phyloP scores from a whole-genome alignment of 2,329 filamentous ascomycete genomes.

The Tolypocladium tropicale region DNA sequence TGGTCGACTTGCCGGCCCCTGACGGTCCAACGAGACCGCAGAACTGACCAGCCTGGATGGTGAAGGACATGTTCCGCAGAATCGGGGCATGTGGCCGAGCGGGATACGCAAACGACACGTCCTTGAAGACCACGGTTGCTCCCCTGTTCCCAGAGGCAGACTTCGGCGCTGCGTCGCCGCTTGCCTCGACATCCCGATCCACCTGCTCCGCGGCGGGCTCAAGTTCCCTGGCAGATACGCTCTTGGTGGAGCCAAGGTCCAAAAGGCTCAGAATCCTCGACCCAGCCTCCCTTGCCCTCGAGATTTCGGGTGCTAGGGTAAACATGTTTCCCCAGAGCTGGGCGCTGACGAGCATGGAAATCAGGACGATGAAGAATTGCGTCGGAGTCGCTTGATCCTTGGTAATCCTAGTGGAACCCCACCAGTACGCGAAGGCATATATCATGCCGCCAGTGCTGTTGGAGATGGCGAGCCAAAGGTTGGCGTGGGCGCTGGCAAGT shows the following conservation, averaged over 20 bases:
- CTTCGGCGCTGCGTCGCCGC: constrained; percentile 15
- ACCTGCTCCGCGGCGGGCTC: constrained; percentile 4
- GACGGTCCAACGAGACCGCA: constrained; percentile 55
- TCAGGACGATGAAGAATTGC: constrained; percentile 66
- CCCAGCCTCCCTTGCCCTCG: constrained; percentile 52
- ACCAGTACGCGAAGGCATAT: constrained; percentile 72
- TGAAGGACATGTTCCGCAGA: constrained; percentile 44
- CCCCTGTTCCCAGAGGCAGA: constrained; percentile 18
- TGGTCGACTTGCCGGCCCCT: constrained; percentile 58
- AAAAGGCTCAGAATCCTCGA: constrained; percentile 45
- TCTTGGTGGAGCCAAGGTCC: constrained; percentile 26
- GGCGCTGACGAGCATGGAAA: constrained; percentile 61
- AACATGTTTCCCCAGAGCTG: constrained; percentile 68
- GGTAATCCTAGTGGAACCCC: constrained; percentile 62
- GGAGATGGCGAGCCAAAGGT: constrained; percentile 50
- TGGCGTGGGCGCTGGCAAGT: constrained; percentile 37
- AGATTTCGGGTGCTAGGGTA: constrained; percentile 64
- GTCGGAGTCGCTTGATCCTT: constrained; percentile 52
- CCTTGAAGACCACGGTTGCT: constrained; percentile 41
- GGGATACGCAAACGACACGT: constrained; percentile 57
- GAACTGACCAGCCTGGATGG: constrained; percentile 49
- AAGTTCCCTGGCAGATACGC: constrained; percentile 7
- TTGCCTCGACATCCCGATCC: constrained; percentile 28
- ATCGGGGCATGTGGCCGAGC: constrained; percentile 48
- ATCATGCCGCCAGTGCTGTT: constrained; percentile 55